Evolutionary conservation across 805 yeast genomes (phyloP), one percentile per base, ranked within the genome.

Genomic region (Myxozyma mucilagina): DNA sequence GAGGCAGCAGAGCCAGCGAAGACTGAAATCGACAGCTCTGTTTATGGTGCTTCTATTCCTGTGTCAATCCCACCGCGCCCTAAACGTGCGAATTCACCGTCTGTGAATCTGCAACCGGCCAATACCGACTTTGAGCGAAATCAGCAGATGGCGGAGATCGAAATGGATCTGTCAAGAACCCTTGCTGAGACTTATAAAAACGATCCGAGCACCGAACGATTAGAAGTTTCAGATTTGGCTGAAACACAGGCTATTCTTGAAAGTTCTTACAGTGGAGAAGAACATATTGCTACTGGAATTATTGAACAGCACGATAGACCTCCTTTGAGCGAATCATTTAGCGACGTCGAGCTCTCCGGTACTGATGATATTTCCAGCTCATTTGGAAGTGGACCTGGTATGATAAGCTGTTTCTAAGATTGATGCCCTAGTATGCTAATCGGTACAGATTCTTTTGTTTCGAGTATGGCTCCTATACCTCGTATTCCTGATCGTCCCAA

Each of bases 141-240:
- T 36, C 66, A 63, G 58, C 64, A 63, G 16, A 32, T 24, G 14
- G 66, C 66, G 14, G 66, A 63, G 56, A 32, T 56, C 32, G 60
- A 59, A 47, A 56, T 63, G 57, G 66, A 63, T 31, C 1, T 36
- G 7, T 59, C 64, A 50, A 50, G 64, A 16, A 63, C 66, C n/a
- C 35, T 56, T 8, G 61, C 66, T 4, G 66, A 63, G 56, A 59
- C 56, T 4, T 55, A 47, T 24, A 62, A 62, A 45, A 47, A 57
- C 45, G 11, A 36, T 13, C 20, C 29, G 13, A 29, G 18, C 6
- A n/a, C 51, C 14, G 20, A 18, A 14, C 13, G 32, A 8, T 20
- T 16, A 10, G 59, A 42, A 14, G 53, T 16, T n/a, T 41, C 43
- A 4, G n/a, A 11, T 9, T 35, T 36, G 13, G 43, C 43, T 6